Evolutionary conservation across 2,329 filamentous ascomycete species (phyloP), one percentile per base, ranked within the genome.

Genomic region (Dothideomycetes sp.): DNA sequence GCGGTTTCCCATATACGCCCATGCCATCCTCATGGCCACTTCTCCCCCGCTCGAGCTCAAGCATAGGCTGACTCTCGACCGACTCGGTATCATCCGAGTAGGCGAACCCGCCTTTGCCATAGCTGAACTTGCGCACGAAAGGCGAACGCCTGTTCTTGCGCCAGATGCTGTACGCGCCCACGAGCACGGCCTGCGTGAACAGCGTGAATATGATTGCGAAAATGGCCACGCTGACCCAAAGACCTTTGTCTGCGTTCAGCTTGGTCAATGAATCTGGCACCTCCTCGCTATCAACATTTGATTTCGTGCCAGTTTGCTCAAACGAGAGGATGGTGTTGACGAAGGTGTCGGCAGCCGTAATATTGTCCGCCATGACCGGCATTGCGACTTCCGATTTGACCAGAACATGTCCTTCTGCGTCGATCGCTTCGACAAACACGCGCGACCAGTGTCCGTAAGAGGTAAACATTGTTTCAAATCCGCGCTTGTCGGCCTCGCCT

Each of bases 401-500:
- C 31, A 40, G 24, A 3, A 16, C 4, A 8, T 16, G 10, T 1
- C 24, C 32, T 15, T 35, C 22, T 4, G 2, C n/a, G 5, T 14
- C 16, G 1, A 40, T 12, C 2, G 37, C 37, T 19, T 40, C 37
- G 9, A 17, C 37, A 15, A 30, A 40, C 1, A 40, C 32, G 5
- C 29, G 30, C 16, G 15, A 11, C 16, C 11, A 15, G 5, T 22
- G 16, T 2, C 32, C 37, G 7, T 14, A 19, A 7, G 37, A 29
- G 14, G 24, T 38, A 18, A 37, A 34, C 18, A 37, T 38, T 4
- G 42, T 44, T 17, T 44, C 42, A 17, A 44, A 44, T 9, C 33
- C 42, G 3, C 37, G 29, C 38, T 38, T 44, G 1, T 22, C 14
- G n/a, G 41, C 34, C 4, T 9, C 17, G 1, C 11, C 42, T 2